These are phyloP conservation scores for Candida khao-thaluensis DNA, from an alignment of 805 yeast species.

Conservation along the genomic window DNA sequence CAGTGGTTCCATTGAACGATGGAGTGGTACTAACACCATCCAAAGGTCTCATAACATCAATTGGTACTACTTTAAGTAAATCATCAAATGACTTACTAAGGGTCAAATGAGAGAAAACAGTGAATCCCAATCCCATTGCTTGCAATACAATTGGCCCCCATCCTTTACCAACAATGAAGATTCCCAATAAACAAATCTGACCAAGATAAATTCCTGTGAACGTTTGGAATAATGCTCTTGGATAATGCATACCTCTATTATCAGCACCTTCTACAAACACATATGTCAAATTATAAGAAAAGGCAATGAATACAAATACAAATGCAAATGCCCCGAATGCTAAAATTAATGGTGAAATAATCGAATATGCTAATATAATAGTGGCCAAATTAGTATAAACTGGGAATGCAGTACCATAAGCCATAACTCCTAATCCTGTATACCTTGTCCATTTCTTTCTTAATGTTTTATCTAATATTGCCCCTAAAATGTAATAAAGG, in stretches of 20 bases:
- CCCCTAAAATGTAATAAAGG: slow-evolving; percentile 58
- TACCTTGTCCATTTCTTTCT: slow-evolving; percentile 68
- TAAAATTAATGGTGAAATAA: slow-evolving; percentile 81
- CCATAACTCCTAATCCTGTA: slow-evolving; percentile 47
- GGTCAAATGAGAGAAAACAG: slow-evolving; percentile 67
- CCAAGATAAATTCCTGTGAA: slow-evolving; percentile 86
- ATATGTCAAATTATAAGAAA: slow-evolving; percentile 73
- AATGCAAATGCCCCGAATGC: slow-evolving; percentile 73
- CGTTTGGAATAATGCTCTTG: slow-evolving; percentile 85
- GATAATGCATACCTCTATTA: slow-evolving; percentile 78
- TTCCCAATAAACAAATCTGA: slow-evolving; percentile 79
- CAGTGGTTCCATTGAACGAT: slow-evolving; percentile 44
- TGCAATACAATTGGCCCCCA: slow-evolving; percentile 92
- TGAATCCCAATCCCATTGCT: slow-evolving; percentile 59
- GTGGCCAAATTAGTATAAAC: slow-evolving; percentile 68
- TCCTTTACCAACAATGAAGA: slow-evolving; percentile 86
- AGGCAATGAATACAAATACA: slow-evolving; percentile 70
- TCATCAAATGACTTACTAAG: slow-evolving; percentile 65
- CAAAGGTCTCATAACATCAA: slow-evolving; percentile 72
- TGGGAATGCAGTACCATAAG: slow-evolving; percentile 82
- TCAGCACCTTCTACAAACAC: slow-evolving; percentile 68
- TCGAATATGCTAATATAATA: slow-evolving; percentile 63
- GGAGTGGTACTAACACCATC: slow-evolving; percentile 68
- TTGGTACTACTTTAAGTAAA: slow-evolving; percentile 57
- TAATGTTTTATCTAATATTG: slow-evolving; percentile 57